These are phyloP conservation scores for Simplicillium aogashimaense DNA, from an alignment of 2,329 filamentous ascomycete species.

Conservation along the genomic window DNA sequence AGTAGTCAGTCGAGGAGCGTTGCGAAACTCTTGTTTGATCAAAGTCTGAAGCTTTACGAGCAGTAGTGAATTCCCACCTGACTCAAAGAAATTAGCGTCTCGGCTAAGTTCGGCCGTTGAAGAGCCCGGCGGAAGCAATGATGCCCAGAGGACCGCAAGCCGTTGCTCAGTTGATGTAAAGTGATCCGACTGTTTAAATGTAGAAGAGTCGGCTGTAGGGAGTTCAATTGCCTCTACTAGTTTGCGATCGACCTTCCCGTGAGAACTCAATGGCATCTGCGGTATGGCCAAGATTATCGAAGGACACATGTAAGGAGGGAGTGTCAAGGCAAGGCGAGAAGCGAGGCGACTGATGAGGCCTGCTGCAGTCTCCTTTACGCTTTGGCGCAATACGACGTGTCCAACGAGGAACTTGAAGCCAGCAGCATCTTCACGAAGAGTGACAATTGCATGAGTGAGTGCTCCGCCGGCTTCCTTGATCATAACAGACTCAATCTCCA, in stretches of 20 bases:
- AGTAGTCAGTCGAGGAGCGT: neutral
- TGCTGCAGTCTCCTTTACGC: neutral
- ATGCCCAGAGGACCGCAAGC: neutral
- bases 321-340: neutral
- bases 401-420: slow-evolving; percentile 11
- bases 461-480: slow-evolving; percentile 3
- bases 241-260: neutral
- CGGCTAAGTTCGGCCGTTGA: neutral
- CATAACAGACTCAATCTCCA: slow-evolving; percentile 17
- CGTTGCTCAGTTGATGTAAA: neutral
- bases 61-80: slow-evolving; percentile 3
- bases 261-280: neutral
- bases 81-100: slow-evolving; percentile 1
- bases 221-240: neutral
- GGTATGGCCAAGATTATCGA: neutral
- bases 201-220: neutral
- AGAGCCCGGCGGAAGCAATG: neutral
- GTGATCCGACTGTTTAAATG: neutral
- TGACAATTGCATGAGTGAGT: slow-evolving; percentile 8
- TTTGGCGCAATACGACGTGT: slow-evolving; percentile 8
- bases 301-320: slow-evolving; percentile 1
- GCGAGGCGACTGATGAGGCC: neutral
- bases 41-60: slow-evolving; percentile 1
- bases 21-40: neutral
- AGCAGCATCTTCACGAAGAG: neutral